A percentile compares a stretch with the other conserved stretches of the same genome.
These are phyloP conservation scores for Alternaria consortialis DNA, from an alignment of 2,329 filamentous ascomycete genomes.

Conservation along the genomic window DNA sequence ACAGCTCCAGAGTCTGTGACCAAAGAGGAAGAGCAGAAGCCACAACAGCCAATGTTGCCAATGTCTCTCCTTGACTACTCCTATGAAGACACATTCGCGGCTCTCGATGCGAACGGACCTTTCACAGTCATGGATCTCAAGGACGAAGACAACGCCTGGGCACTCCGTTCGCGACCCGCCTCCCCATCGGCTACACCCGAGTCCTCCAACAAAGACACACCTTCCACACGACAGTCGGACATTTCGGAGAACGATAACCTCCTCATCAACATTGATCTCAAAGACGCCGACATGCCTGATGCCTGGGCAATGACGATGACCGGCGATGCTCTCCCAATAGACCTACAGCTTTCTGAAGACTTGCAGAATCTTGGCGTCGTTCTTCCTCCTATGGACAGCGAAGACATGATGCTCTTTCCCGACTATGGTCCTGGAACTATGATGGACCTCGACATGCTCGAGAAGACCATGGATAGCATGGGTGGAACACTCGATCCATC, in stretches of 20 bases:
- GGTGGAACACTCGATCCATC: constrained; percentile 29
- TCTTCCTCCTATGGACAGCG: constrained; percentile 45
- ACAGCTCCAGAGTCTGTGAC: constrained; percentile 26
- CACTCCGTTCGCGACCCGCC: constrained; percentile 40
- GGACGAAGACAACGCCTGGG: constrained; percentile 48
- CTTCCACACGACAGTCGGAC: constrained; percentile 52
- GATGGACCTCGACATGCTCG: constrained; percentile 47
- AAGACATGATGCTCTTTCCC: constrained; percentile 48
- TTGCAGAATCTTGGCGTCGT: constrained; percentile 41
- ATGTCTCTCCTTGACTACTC: constrained; percentile 44
- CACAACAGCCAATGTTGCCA: constrained; percentile 35
- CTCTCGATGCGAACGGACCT: constrained; percentile 42
- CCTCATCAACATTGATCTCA: constrained; percentile 51
- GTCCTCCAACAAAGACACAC: constrained; percentile 49
- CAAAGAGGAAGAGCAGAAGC: constrained; percentile 30
- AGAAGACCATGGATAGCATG: constrained; percentile 46
- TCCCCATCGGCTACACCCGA: constrained; percentile 48
- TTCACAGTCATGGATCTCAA: constrained; percentile 48
- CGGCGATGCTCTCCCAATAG: constrained; percentile 42
- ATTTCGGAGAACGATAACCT: constrained; percentile 55
- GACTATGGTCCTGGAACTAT: constrained; percentile 35
- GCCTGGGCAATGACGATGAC: constrained; percentile 40
- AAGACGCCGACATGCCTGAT: constrained; percentile 46
- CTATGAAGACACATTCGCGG: constrained; percentile 46
- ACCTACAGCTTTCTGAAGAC: constrained; percentile 44